phyloP scores from a whole-genome alignment of 257 asterid genomes.

The Fraxinus anomala region DNA sequence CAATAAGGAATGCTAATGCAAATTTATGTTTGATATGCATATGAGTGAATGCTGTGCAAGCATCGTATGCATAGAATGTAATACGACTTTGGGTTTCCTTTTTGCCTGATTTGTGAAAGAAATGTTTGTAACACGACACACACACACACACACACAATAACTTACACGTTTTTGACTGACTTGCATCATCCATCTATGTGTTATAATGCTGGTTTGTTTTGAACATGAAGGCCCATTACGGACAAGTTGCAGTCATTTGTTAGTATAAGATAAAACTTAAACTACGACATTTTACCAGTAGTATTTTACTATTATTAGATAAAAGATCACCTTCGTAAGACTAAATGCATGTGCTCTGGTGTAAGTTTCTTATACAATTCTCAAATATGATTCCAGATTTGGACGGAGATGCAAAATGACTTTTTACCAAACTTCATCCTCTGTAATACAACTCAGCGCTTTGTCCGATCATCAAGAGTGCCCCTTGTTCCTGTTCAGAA shows the following conservation, averaged over 20 bases:
- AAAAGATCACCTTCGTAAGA: background rate
- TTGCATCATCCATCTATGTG: background rate
- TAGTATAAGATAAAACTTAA: background rate
- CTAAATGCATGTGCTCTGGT: background rate
- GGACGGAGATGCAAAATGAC: slow-evolving; percentile 99
- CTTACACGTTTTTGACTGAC: background rate
- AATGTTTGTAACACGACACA: background rate
- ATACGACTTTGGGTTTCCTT: background rate
- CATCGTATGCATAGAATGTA: background rate
- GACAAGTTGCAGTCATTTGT: background rate
- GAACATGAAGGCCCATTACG: background rate
- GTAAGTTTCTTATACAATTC: slow-evolving; percentile 26
- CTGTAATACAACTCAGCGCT: slow-evolving; percentile 97
- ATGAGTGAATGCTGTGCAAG: background rate
- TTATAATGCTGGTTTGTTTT: background rate
- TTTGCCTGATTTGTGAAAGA: background rate
- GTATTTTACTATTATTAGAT: background rate
- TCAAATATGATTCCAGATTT: slow-evolving; percentile 59
- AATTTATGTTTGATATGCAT: background rate
- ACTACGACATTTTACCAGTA: background rate
- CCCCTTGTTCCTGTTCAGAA: slow-evolving; percentile 79
- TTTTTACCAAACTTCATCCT: slow-evolving; percentile 91
- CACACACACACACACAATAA: background rate
- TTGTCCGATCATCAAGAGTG: slow-evolving; percentile 82
- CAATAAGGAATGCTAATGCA: background rate